Evolutionary conservation across 768 basidiomycete species (phyloP).

Genomic region (Suillus bovinus): DNA sequence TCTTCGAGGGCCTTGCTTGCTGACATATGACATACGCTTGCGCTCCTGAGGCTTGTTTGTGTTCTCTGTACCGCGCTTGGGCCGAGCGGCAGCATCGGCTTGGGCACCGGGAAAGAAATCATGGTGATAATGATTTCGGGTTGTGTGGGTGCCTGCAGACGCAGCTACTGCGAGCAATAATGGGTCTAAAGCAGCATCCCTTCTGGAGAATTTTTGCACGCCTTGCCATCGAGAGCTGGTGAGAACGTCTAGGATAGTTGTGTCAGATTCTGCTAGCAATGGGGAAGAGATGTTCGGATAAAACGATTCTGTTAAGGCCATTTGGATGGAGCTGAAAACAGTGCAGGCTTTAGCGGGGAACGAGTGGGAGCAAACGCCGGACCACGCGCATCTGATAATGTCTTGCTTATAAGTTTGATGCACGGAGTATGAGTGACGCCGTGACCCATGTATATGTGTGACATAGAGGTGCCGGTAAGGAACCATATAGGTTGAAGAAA

Average conservation of each 20-base stretch:
- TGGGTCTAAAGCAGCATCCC: slow-evolving; percentile 78
- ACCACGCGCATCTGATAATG: slow-evolving; percentile 3
- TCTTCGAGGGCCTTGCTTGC: slow-evolving; percentile 73
- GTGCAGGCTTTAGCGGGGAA: background rate
- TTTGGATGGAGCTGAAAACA: slow-evolving; percentile 5
- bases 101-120: slow-evolving; percentile 60
- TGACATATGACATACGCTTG: slow-evolving; percentile 61
- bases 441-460: background rate
- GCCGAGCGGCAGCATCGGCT: slow-evolving; percentile 41
- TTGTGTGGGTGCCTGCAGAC: slow-evolving; percentile 74
- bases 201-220: slow-evolving; percentile 44
- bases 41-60: slow-evolving; percentile 37
- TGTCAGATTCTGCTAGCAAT: slow-evolving; percentile 44
- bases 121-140: slow-evolving; percentile 85
- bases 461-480: too few relatives aligned
- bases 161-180: slow-evolving; percentile 76
- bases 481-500: background rate
- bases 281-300: slow-evolving; percentile 26
- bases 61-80: slow-evolving; percentile 51
- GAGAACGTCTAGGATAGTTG: slow-evolving; percentile 65
- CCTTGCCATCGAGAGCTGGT: slow-evolving; percentile 52
- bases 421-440: background rate
- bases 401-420: slow-evolving; percentile 11
- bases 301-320: slow-evolving; percentile 31
- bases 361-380: background rate